Evolutionary conservation across 768 basidiomycete species (phyloP), one percentile per base, ranked within the genome.

Genomic region (Cystobasidium onofrii): DNA sequence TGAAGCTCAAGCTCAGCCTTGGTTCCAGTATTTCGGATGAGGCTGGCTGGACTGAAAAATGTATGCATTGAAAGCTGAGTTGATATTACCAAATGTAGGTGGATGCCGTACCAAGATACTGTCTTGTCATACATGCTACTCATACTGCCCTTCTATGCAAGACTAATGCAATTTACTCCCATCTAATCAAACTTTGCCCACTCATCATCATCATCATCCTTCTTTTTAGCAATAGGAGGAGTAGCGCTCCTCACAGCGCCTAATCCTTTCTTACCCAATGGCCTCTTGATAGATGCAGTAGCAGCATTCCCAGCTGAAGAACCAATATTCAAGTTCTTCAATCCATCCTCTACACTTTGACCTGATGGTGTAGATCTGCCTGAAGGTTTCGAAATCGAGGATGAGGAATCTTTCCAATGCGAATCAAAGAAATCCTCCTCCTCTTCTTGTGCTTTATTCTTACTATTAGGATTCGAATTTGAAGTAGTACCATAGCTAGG

Each of bases 361-460:
- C 29, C 20, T 7, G 52, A 43, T 29, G 31, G 17, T 23, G 34
- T 46, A 46, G 27, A 34, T 29, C n/a, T 46, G 13, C 15, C 41
- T 39, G 20, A 23, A 23, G 54, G n/a, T n/a, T n/a, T n/a, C n/a
- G n/a, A n/a, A n/a, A 6, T 54, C 27, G 52, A 54, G 10, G n/a
- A 6, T 54, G 52, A 54, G 7, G 52, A n/a, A 10, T 54, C 15
- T 34, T 60, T 60, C 29, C 57, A 18, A 23, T 74, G 43, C n/a
- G 65, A 67, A 31, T 64, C 73, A 41, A 74, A 74, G 52, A 75
- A 75, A 62, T 70, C 66, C 13, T 67, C 66, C 13, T 67, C 71
- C 20, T 65, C n/a, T 25, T 34, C 74, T 23, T 46, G n/a, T 60
- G 25, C 25, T 1, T 60, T 60, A 27, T 12, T n/a, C 52, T 36